Base-by-base conservation (phyloP, 2,329 filamentous ascomycete species). In the Phyllosticta citriasiana region DNA sequence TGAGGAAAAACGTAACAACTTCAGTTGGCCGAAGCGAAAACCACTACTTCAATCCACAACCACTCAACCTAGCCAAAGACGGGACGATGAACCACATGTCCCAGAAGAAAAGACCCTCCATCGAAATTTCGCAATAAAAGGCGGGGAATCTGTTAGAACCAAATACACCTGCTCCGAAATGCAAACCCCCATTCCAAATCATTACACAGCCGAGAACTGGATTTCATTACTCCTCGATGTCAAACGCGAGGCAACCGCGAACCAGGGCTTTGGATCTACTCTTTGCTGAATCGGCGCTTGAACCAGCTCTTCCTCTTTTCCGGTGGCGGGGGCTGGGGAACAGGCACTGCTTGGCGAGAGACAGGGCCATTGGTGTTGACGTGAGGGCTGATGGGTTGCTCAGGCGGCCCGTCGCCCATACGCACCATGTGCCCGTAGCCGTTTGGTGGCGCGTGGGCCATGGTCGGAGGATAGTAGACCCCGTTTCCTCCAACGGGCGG, bases 261-360 rank as follows among this genome's bases (percentile, higher is more conserved):
- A 14, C 22, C 52, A 19, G 5, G 10, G 51, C 30, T 16, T 12
- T 25, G 22, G 9, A 27, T 67, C 9, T 73, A 77, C 55, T 76
- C 78, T 74, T 81, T 91, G 80, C 88, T 94, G 74, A 96, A 94
- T 60, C 86, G 82, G 67, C 86, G 84, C 70, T 88, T 85, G 69
- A 97, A 86, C 91, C 92, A 96, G 72, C 91, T 94, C 81, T 91
- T 92, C 65, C 89, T 82, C 80, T 96, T 96, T 63, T 91, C 88
- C 33, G 19, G 50, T 7, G 35, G 35, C 10, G 63, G 50, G 25
- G 70, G 69, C 9, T 64, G 64, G 55, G 62, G 66, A 22, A 57
- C 52, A 1, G 55, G 55, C 16, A 30, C 27, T 30, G 6, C 27
- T 30, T 33, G 60, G 27, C 51, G 55, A 6, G 60, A 10, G 12